Evolutionary conservation across 1,284 basidiomycete genomes (phyloP).

Genomic region (Hypsizygus ulmarius): DNA sequence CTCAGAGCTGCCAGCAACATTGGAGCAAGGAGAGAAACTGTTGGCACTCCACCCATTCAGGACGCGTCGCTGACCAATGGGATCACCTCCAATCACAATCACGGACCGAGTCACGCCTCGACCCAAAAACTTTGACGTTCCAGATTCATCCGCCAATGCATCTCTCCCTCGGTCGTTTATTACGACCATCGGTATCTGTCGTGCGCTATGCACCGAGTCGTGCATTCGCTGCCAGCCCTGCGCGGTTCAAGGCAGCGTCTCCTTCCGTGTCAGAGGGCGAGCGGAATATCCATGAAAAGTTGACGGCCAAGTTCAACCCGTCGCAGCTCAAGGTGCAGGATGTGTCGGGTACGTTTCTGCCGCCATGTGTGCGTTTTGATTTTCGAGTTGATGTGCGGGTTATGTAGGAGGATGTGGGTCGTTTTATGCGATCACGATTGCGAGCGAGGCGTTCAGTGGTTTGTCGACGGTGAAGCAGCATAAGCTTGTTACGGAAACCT

Average conservation of each 20-base stretch:
- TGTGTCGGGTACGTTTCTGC: constrained; percentile 84
- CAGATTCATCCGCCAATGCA: no score
- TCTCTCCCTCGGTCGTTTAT: constrained; percentile 25
- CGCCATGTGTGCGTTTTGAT: no score
- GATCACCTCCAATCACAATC: no score
- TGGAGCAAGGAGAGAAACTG: no score
- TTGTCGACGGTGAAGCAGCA: constrained; percentile 92
- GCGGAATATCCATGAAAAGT: constrained; percentile 67
- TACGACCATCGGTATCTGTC: constrained; percentile 9
- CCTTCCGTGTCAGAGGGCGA: constrained; percentile 56
- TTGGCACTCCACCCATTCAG: no score
- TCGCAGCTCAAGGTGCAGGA: constrained; percentile 82
- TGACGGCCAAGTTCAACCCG: constrained; percentile 73
- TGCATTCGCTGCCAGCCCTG: constrained; percentile 10
- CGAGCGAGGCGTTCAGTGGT: constrained; percentile 83
- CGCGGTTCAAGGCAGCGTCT: constrained; percentile 20
- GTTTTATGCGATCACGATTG: constrained; percentile 93
- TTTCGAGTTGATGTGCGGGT: not conserved
- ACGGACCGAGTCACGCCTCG: no score
- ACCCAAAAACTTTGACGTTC: no score
- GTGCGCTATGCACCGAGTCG: no score
- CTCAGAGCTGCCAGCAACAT: no score
- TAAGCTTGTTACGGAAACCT: constrained; percentile 80
- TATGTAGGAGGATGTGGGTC: constrained; percentile 87
- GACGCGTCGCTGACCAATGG: no score